phyloP scores from a whole-genome alignment of 2,329 filamentous ascomycete genomes.

The Trichoderma endophyticum region DNA sequence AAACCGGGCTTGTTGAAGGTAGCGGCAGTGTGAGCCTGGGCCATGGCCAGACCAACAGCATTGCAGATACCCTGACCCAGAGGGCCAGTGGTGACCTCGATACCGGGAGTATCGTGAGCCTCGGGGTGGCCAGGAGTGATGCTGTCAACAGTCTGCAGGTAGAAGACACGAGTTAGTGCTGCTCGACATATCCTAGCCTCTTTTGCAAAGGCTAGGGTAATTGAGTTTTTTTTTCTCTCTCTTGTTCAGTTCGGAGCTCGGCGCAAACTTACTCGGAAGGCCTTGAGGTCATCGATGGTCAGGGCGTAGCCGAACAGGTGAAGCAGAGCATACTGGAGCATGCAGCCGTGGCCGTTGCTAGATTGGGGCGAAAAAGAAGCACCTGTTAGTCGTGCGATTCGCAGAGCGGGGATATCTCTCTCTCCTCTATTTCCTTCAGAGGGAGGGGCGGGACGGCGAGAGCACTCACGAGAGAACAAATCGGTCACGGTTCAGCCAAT shows the following conservation, averaged over 20 bases:
- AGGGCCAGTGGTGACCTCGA: conserved; percentile 97
- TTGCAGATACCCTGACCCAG: conserved; percentile 97
- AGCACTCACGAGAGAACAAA: conserved; percentile 94
- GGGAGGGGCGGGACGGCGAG: not conserved
- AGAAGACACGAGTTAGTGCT: conserved; percentile 17
- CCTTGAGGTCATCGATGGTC: conserved; percentile 87
- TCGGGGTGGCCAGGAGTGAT: conserved; percentile 97
- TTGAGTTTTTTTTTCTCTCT: not conserved
- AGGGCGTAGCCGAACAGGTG: conserved; percentile 92
- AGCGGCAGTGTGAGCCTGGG: conserved; percentile 85
- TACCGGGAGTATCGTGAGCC: conserved; percentile 89
- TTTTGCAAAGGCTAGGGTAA: not conserved
- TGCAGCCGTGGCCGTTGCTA: conserved; percentile 98
- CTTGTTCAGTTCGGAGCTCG: not conserved
- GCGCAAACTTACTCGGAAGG: conserved; percentile 75
- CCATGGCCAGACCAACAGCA: conserved; percentile 95
- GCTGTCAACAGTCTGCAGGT: conserved; percentile 51
- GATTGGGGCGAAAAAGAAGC: conserved; percentile 2
- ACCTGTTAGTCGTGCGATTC: not conserved
- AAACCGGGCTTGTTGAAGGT: conserved; percentile 96
- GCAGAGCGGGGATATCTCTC: not conserved
- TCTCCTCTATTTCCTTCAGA: not conserved
- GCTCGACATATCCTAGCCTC: not conserved
- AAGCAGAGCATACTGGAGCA: conserved; percentile 98
- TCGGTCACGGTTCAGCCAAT: conserved; percentile 95